Percentiles rank a stretch among this genome's conserved stretches.
These are phyloP conservation scores for Dactylellina sp. DNA, from an alignment of 2,329 filamentous ascomycete species.

Conservation along the genomic window DNA sequence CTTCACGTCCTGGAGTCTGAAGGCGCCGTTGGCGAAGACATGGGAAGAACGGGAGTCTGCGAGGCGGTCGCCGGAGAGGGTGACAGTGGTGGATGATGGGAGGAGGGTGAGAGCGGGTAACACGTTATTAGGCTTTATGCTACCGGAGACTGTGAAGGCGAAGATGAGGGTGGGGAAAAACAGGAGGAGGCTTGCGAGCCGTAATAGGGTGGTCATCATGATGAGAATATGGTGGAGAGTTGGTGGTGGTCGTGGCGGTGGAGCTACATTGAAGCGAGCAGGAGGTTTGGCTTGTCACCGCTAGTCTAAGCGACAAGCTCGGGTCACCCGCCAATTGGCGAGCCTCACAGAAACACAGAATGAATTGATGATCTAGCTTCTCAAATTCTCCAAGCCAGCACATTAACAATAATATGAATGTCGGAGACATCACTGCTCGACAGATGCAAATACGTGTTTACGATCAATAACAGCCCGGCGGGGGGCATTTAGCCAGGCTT, in stretches of 20 bases:
- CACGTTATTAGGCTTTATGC: slow-evolving; percentile 41
- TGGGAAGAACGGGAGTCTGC: slow-evolving; percentile 47
- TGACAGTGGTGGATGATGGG: slow-evolving; percentile 44
- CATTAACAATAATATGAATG: neutral
- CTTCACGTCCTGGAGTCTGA: slow-evolving; percentile 50
- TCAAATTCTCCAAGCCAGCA: too few species aligned
- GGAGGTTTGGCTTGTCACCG: neutral
- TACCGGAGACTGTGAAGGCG: slow-evolving; percentile 38
- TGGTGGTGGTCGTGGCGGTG: neutral
- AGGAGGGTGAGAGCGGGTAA: slow-evolving; percentile 37
- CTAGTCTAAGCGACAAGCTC: slow-evolving; percentile 1
- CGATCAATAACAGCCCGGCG: too few species aligned
- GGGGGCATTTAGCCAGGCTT: too few species aligned
- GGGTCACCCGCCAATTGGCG: neutral
- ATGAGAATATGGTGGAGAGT: slow-evolving; percentile 12
- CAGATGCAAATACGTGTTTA: neutral
- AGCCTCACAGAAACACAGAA: too few species aligned
- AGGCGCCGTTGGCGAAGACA: slow-evolving; percentile 50
- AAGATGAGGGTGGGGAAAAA: slow-evolving; percentile 33
- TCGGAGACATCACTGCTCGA: too few species aligned
- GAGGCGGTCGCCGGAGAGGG: slow-evolving; percentile 38
- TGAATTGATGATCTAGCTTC: too few species aligned
- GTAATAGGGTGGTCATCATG: slow-evolving; percentile 13
- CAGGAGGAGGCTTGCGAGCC: slow-evolving; percentile 29
- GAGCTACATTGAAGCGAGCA: neutral